Conservation (phyloP, 208 protist genomes). For the Endotrypanum monterogeii region DNA sequence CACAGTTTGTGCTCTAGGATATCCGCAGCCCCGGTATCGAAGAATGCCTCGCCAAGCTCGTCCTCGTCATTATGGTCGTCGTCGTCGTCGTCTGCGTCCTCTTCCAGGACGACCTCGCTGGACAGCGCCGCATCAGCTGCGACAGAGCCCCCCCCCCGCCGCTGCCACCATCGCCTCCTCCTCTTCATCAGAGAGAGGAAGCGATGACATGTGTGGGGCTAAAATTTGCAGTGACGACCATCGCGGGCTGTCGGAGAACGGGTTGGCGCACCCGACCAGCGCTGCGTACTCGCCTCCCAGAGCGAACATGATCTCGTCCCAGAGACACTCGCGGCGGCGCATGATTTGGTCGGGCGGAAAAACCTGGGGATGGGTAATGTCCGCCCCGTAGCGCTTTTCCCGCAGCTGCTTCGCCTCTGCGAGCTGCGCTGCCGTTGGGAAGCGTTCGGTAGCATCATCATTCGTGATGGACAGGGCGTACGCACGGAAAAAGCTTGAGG, state of each 20-base stretch:
- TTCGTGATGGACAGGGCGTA: conserved; percentile 39
- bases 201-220: conserved; percentile 23
- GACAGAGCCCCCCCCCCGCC: not conserved
- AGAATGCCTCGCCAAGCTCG: not conserved
- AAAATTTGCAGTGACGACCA: conserved; percentile 53
- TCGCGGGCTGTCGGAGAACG: conserved; percentile 55
- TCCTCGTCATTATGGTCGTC: conserved; percentile 6
- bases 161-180: conserved; percentile 8
- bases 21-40: not conserved
- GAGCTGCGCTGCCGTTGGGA: conserved; percentile 72
- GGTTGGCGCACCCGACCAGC: conserved; percentile 79
- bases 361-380: conserved; percentile 66
- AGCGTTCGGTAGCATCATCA: conserved; percentile 41
- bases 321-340: conserved; percentile 76
- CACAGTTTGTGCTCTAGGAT: conserved; percentile 15
- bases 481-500: conserved; percentile 77
- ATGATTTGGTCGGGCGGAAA: conserved; percentile 80
- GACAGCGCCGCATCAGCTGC: conserved; percentile 11
- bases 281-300: conserved; percentile 76
- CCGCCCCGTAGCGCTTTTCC: conserved; percentile 56
- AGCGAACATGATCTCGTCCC: conserved; percentile 86
- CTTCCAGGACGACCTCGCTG: conserved; percentile 9
- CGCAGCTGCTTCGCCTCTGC: conserved; percentile 41
- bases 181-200: conserved; percentile 19
- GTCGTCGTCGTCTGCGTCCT: conserved; percentile 5